Evolutionary conservation across 2,329 filamentous ascomycete genomes (phyloP).

Genomic region (Sphaerulina musiva): DNA sequence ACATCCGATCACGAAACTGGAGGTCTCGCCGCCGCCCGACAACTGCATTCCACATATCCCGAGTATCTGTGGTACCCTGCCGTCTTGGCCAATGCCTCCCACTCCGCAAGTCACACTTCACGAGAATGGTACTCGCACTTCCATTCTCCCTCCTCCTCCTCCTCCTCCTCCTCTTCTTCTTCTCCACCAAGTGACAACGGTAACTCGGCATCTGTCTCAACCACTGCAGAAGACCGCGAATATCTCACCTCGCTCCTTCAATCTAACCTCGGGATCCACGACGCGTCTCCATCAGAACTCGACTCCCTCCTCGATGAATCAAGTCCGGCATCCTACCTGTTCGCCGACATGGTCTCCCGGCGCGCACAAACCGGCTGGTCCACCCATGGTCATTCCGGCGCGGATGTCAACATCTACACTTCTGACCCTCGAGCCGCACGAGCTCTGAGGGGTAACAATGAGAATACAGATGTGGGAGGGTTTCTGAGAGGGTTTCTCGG

Average conservation of each 20-base stretch:
- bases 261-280: conserved; percentile 66
- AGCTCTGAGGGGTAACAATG: conserved; percentile 72
- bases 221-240: conserved; percentile 41
- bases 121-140: conserved; percentile 57
- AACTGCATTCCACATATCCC: conserved; percentile 57
- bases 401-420: conserved; percentile 95
- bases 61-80: conserved; percentile 75
- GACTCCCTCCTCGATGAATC: conserved; percentile 51
- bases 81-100: conserved; percentile 72
- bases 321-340: conserved; percentile 53
- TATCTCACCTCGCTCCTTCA: conserved; percentile 67
- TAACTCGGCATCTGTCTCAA: too few relatives aligned
- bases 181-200: too few relatives aligned
- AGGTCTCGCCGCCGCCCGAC: conserved; percentile 73
- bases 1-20: conserved; percentile 97
- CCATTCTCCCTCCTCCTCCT: conserved; percentile 15
- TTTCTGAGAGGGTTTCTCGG: conserved; percentile 75
- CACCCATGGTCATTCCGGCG: conserved; percentile 80
- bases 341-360: conserved; percentile 80
- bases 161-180: too few relatives aligned
- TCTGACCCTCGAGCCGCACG: conserved; percentile 59
- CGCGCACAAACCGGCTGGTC: conserved; percentile 89
- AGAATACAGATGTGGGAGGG: conserved; percentile 85
- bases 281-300: conserved; percentile 65
- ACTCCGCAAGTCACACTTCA: conserved; percentile 65